Conservation (phyloP, 805 yeast genomes). For the Clavispora fructus region DNA sequence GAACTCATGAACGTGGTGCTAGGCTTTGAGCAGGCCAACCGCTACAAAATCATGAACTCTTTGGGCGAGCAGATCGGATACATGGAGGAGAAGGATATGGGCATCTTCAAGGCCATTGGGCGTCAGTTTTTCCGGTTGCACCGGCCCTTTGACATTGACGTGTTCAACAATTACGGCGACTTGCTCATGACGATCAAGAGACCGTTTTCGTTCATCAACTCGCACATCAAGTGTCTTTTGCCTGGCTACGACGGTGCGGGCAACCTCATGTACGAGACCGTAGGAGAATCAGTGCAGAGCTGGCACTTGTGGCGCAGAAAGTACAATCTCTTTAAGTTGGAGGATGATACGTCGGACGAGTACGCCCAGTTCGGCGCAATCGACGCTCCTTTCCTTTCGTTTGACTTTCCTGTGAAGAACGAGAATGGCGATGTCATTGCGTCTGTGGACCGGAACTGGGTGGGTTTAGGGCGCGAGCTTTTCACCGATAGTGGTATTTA, state of each 20-base stretch:
- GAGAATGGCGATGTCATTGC: conserved; percentile 57
- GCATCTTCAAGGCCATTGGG: conserved; percentile 61
- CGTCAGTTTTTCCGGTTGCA: conserved; percentile 82
- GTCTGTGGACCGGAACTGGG: conserved; percentile 89
- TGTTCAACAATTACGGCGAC: conserved; percentile 60
- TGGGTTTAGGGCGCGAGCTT: conserved; percentile 86
- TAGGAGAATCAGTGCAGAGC: conserved; percentile 86
- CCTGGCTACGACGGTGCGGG: conserved; percentile 46
- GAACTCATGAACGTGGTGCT: conserved; percentile 83
- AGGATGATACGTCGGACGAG: conserved; percentile 35
- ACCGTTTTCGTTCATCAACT: conserved; percentile 84
- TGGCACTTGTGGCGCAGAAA: conserved; percentile 95
- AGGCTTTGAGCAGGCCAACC: conserved; percentile 90
- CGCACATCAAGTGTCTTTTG: conserved; percentile 69
- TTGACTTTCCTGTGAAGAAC: conserved; percentile 75
- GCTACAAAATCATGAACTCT: conserved; percentile 67
- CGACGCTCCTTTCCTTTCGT: conserved; percentile 82
- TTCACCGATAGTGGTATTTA: conserved; percentile 95
- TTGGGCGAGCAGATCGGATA: conserved; percentile 72
- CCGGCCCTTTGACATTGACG: conserved; percentile 77
- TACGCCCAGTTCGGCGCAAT: conserved; percentile 80
- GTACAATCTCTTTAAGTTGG: conserved; percentile 68
- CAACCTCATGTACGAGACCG: conserved; percentile 35
- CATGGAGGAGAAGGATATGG: conserved; percentile 77
- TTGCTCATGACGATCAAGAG: conserved; percentile 62